phyloP scores from a whole-genome alignment of 2,329 filamentous ascomycete genomes.

The Colletotrichum australisinense region DNA sequence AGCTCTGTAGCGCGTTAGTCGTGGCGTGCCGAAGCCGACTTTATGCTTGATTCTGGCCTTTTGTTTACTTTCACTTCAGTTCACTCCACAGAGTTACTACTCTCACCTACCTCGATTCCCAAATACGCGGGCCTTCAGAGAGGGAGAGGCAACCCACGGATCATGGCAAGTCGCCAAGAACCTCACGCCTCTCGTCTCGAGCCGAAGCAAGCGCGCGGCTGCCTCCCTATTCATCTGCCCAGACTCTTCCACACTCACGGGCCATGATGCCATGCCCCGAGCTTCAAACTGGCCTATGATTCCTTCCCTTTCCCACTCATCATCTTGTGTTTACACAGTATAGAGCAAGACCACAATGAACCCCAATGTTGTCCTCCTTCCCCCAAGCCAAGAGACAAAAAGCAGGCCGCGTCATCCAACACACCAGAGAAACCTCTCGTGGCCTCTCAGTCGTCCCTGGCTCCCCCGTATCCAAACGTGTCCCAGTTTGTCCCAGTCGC shows the following conservation, averaged over 20 bases:
- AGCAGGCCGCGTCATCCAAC: slow-evolving; percentile 27
- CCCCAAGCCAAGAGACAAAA: not conserved
- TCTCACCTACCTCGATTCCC: not conserved
- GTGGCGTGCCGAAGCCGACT: not conserved
- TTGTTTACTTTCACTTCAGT: not conserved
- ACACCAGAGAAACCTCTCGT: not conserved
- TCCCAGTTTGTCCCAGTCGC: slow-evolving; percentile 1
- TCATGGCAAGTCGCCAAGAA: not conserved
- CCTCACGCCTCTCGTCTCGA: not conserved
- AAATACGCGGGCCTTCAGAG: not conserved
- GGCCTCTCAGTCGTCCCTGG: not conserved
- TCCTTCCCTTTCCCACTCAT: not conserved
- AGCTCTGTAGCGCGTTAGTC: not conserved
- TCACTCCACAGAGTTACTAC: no score
- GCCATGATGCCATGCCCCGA: not conserved
- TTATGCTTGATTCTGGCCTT: not conserved
- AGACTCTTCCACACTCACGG: not conserved
- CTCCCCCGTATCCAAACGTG: not conserved
- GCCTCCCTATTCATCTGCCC: not conserved
- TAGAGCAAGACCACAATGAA: not conserved
- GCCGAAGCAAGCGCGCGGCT: slow-evolving; percentile 29
- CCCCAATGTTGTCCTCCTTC: not conserved
- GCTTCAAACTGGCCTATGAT: not conserved
- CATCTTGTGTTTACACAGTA: not conserved
- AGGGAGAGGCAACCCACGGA: not conserved